These are phyloP conservation scores for Phytophthora citrophthora DNA, from an alignment of 352 stramenopile genomes.

Conservation along the genomic window DNA sequence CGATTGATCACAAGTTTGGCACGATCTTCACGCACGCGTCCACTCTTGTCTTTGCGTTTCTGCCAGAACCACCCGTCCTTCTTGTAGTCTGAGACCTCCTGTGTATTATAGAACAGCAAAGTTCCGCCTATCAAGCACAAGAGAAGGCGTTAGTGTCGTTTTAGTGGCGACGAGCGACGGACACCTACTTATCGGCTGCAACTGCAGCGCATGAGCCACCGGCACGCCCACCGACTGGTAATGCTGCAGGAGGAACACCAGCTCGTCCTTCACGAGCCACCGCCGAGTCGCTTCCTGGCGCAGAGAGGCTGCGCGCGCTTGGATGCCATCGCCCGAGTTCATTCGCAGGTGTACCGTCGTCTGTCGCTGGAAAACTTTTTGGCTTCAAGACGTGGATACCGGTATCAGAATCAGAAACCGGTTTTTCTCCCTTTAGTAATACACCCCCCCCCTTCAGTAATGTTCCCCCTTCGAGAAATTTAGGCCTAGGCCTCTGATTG, in stretches of 20 bases:
- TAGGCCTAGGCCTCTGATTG: too few relatives aligned
- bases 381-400: constrained; percentile 26
- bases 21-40: constrained; percentile 77
- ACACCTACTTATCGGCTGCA: constrained; percentile 65
- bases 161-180: neutral
- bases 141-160: neutral
- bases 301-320: constrained; percentile 44
- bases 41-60: constrained; percentile 86
- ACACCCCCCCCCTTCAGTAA: too few relatives aligned
- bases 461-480: too few relatives aligned
- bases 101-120: constrained; percentile 75
- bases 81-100: constrained; percentile 76
- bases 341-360: constrained; percentile 38
- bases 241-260: constrained; percentile 76
- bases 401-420: too few relatives aligned
- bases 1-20: constrained; percentile 89
- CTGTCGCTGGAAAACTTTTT: constrained; percentile 12
- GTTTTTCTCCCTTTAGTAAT: too few relatives aligned
- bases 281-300: constrained; percentile 54
- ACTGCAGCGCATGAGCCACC: constrained; percentile 47
- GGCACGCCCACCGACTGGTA: constrained; percentile 51
- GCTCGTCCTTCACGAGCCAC: constrained; percentile 88
- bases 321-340: constrained; percentile 30
- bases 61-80: constrained; percentile 89
- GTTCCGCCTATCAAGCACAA: constrained; percentile 53